Conservation (phyloP, 2,329 filamentous ascomycete genomes). For the Epichloe sylvatica region DNA sequence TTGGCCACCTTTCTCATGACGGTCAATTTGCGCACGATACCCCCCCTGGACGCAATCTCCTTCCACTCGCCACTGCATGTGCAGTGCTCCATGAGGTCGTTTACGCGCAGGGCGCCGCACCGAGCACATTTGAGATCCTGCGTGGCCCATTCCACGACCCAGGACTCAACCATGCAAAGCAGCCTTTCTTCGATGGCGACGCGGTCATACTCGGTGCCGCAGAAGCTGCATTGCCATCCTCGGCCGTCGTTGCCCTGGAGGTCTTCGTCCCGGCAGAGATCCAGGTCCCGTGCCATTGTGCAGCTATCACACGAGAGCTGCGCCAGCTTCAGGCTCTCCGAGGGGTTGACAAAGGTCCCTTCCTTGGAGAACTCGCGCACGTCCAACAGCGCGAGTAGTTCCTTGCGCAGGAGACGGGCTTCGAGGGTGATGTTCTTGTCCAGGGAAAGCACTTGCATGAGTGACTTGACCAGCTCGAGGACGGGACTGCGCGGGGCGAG, state of each 20-base stretch:
- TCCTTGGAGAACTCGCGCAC: constrained; percentile 85
- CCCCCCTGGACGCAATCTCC: constrained; percentile 51
- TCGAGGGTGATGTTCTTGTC: constrained; percentile 86
- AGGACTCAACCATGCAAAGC: constrained; percentile 59
- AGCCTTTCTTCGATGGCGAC: constrained; percentile 72
- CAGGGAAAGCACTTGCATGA: constrained; percentile 84
- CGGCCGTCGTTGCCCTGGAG: constrained; percentile 37
- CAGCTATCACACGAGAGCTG: constrained; percentile 83
- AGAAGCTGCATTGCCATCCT: constrained; percentile 66
- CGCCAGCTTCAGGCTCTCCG: constrained; percentile 54
- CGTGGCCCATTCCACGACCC: constrained; percentile 67
- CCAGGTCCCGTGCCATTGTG: constrained; percentile 75
- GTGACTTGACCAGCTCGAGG: constrained; percentile 78
- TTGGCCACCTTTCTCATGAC: constrained; percentile 63
- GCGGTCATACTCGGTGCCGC: constrained; percentile 61
- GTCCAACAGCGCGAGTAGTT: constrained; percentile 80
- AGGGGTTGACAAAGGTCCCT: constrained; percentile 79
- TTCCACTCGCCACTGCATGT: constrained; percentile 80
- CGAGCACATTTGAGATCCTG: constrained; percentile 75
- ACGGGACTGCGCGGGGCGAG: constrained; percentile 47
- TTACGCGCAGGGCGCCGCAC: constrained; percentile 61
- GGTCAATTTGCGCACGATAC: constrained; percentile 48
- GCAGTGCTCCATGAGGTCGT: constrained; percentile 96
- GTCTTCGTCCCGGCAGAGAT: constrained; percentile 81
- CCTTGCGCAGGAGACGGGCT: constrained; percentile 74